Conservation (phyloP, 2,329 filamentous ascomycete genomes). For the Xylogone sp. region DNA sequence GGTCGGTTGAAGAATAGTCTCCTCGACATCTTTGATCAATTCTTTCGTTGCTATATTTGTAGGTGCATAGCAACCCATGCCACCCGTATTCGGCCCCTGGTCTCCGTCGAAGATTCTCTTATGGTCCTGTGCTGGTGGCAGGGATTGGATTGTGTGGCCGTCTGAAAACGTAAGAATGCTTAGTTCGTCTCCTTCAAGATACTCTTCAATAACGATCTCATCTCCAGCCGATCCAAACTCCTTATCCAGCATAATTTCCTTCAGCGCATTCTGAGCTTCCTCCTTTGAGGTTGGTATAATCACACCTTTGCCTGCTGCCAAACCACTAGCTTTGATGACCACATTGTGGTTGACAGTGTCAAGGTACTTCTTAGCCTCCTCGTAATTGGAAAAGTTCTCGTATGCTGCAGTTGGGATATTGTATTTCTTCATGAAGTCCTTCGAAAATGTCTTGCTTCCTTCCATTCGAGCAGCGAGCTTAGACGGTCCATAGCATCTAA, state of each 20-base stretch:
- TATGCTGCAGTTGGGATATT: slow-evolving; percentile 88
- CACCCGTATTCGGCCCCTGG: slow-evolving; percentile 87
- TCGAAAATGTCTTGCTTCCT: slow-evolving; percentile 94
- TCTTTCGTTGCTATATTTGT: slow-evolving; percentile 75
- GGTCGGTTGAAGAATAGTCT: slow-evolving; percentile 82
- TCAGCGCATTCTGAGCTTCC: slow-evolving; percentile 77
- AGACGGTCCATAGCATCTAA: slow-evolving; percentile 81
- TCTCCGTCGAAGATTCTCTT: slow-evolving; percentile 93
- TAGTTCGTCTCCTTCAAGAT: slow-evolving; percentile 84
- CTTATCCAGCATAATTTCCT: slow-evolving; percentile 84
- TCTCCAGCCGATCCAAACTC: slow-evolving; percentile 84
- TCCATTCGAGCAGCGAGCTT: slow-evolving; percentile 85
- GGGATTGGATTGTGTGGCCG: slow-evolving; percentile 75
- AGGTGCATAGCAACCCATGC: slow-evolving; percentile 97
- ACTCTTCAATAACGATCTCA: slow-evolving; percentile 95
- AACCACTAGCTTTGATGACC: slow-evolving; percentile 90
- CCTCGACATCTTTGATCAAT: slow-evolving; percentile 74
- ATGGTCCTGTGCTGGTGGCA: slow-evolving; percentile 94
- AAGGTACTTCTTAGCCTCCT: slow-evolving; percentile 69
- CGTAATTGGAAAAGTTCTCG: slow-evolving; percentile 79
- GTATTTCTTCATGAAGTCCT: slow-evolving; percentile 94
- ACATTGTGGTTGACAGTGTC: slow-evolving; percentile 67
- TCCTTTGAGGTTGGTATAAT: slow-evolving; percentile 66
- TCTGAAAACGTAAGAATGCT: slow-evolving; percentile 91
- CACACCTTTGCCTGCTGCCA: slow-evolving; percentile 94